phyloP scores from a whole-genome alignment of 805 yeast genomes.

The Cyberlindnera nakhonratchasimensis region DNA sequence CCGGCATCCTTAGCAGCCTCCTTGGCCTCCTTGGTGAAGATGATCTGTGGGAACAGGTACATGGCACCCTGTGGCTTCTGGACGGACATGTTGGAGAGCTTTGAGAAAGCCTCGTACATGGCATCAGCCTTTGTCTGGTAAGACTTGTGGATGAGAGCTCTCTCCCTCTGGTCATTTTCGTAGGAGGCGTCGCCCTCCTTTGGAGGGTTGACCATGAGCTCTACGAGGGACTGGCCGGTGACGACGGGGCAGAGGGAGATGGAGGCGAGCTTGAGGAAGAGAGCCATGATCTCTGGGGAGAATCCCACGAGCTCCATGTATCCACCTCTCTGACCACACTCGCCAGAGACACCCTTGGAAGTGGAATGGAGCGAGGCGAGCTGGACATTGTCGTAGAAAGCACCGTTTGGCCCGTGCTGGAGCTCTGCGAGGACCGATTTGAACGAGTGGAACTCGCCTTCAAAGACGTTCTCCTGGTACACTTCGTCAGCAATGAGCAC shows the following conservation, averaged over 20 bases:
- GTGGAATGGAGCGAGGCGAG: conserved; percentile 95
- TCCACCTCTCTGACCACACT: conserved; percentile 99
- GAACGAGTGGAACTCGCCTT: conserved; percentile 79
- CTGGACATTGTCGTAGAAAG: conserved; percentile 67
- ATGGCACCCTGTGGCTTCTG: conserved; percentile 95
- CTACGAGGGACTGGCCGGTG: conserved; percentile 90
- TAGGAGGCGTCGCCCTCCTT: conserved; percentile 69
- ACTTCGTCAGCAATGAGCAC: conserved; percentile 97
- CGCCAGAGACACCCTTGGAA: conserved; percentile 96
- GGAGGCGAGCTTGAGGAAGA: conserved; percentile 81
- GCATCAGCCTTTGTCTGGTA: conserved; percentile 59
- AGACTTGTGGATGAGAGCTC: conserved; percentile 55
- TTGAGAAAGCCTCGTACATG: conserved; percentile 65
- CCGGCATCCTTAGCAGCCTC: conserved; percentile 54
- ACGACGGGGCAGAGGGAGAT: conserved; percentile 93
- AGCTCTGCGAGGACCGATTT: conserved; percentile 72
- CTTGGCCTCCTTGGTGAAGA: conserved; percentile 61
- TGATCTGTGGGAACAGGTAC: conserved; percentile 87
- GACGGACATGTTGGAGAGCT: conserved; percentile 80
- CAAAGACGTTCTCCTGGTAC: conserved; percentile 88
- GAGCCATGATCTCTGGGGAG: conserved; percentile 59
- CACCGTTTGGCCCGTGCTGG: conserved; percentile 43
- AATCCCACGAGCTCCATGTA: conserved; percentile 93
- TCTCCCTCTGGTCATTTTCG: conserved; percentile 61
- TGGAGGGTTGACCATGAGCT: conserved; percentile 93